phyloP scores from a whole-genome alignment of 208 protist genomes.

The Acanthamoeba rhysodes region DNA sequence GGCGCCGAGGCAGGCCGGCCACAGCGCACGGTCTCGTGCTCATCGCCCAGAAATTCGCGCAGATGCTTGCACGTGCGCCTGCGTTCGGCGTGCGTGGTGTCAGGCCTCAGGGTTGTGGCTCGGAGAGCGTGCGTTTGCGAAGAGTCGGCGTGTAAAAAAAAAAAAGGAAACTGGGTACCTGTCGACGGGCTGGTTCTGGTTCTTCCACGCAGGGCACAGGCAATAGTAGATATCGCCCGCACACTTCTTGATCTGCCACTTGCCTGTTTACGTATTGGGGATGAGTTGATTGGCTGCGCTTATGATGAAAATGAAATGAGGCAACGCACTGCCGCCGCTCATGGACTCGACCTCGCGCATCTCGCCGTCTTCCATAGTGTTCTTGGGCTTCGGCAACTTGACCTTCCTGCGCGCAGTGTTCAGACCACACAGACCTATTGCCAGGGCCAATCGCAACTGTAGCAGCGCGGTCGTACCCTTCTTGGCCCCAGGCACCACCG shows the following conservation, averaged over 20 bases:
- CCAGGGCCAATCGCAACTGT: neutral
- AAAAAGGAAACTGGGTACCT: neutral
- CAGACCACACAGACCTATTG: neutral
- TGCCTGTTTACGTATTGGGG: too few relatives aligned
- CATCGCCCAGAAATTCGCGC: slow-evolving; percentile 77
- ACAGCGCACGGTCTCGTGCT: slow-evolving; percentile 69
- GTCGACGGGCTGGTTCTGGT: slow-evolving; percentile 79
- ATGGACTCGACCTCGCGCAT: slow-evolving; percentile 18
- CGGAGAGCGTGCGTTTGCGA: too few relatives aligned
- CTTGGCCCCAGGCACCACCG: neutral
- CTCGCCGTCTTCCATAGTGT: slow-evolving; percentile 32
- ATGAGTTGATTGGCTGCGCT: too few relatives aligned
- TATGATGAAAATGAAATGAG: too few relatives aligned
- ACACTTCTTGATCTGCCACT: slow-evolving; percentile 77
- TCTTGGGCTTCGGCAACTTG: neutral
- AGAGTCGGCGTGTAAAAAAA: neutral
- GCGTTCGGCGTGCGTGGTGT: neutral
- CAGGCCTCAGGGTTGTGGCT: neutral
- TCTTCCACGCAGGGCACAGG: slow-evolving; percentile 79
- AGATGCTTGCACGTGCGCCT: slow-evolving; percentile 81
- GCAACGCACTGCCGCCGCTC: slow-evolving; percentile 38
- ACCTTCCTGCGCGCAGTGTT: neutral
- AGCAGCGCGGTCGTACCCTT: neutral
- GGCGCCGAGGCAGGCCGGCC: slow-evolving; percentile 38
- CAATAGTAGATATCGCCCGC: slow-evolving; percentile 77